Base-by-base conservation (phyloP, 163 green algal genomes). In the Scenedesmus sp. region DNA sequence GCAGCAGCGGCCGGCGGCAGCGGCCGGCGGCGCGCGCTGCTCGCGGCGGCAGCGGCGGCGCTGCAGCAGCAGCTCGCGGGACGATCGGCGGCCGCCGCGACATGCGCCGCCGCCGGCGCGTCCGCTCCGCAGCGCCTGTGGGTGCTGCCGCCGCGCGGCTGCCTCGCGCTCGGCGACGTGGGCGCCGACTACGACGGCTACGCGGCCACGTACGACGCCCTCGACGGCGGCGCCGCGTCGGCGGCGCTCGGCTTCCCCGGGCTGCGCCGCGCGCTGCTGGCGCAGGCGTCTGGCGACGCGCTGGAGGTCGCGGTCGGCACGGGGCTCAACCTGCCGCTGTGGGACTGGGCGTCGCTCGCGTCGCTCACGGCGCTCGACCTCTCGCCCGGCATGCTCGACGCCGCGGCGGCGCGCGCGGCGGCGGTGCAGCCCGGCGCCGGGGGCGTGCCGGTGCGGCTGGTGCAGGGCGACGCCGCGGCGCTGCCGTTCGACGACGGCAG, bases 251-350 rank as follows among this genome's bases (percentile, higher is more conserved):
- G 93, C 7, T 90, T 96, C 51, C 83, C 88, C 0, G 71, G 87
- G 7, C 80, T 95, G 18, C 79, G 93, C 5, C 22, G 44, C 14
- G 45, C 26, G 2, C 22, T 73, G 11, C 24, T n/a, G 26, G 24
- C 82, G 17, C 63, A 83, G 58, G 92, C 92, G 0, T 51, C 31
- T 2, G 93, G 93, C 0, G n/a, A 83, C 15, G 89, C 95, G 0
- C 60, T 97, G 42, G 93, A 97, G 64, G 81, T 92, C 3, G 93
- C 58, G 0, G 88, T 94, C 4, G 93, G 93, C 34, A 97, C 93
- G 0, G 93, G 93, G 11, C 80, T 97, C 2, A 96, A 96, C 70
- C 73, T 97, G 60, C 82, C 75, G 10, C 77, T 89, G 45, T 97
- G 96, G 50, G 50, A 72, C 56, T 86, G 71, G 62, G 44, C 31